Evolutionary conservation across 2,329 filamentous ascomycete species (phyloP).

Genomic region (Ophiocordyceps sinensis): DNA sequence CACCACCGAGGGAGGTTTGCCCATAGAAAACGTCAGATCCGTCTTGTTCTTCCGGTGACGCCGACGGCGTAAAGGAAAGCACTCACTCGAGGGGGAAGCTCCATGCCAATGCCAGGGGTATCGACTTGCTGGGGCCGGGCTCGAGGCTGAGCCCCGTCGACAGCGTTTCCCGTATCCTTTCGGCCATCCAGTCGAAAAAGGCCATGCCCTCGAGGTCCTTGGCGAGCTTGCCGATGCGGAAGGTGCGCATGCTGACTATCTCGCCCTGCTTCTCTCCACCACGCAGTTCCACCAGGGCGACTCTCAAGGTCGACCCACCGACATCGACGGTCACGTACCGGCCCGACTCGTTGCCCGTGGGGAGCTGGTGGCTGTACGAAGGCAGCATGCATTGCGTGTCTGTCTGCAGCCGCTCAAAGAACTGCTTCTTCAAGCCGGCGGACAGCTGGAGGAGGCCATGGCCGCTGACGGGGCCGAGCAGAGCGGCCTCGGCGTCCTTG

Average conservation of each 20-base stretch:
- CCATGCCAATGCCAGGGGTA: constrained; percentile 51
- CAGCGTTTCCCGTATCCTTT: constrained; percentile 42
- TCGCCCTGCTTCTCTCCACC: constrained; percentile 31
- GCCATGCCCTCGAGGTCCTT: constrained; percentile 41
- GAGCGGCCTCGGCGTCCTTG: constrained; percentile 35
- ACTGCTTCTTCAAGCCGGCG: constrained; percentile 36
- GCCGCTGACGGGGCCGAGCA: constrained; percentile 32
- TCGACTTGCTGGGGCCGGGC: constrained; percentile 23
- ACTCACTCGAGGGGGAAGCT: constrained; percentile 57
- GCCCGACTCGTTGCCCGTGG: constrained; percentile 43
- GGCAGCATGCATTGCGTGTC: constrained; percentile 48
- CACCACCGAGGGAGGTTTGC: constrained; percentile 48
- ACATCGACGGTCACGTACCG: constrained; percentile 51
- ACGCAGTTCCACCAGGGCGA: constrained; percentile 46
- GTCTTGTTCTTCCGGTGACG: background rate
- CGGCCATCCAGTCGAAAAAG: constrained; percentile 58
- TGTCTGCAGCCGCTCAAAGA: constrained; percentile 33
- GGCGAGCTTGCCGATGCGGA: constrained; percentile 39
- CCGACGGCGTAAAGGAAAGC: background rate
- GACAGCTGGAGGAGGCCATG: constrained; percentile 32
- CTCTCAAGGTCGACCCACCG: constrained; percentile 53
- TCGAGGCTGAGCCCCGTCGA: constrained; percentile 24
- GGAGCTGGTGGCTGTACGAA: constrained; percentile 50
- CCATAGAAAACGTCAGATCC: constrained; percentile 19
- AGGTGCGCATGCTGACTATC: constrained; percentile 40